A percentile compares a stretch with the other conserved stretches of the same genome.
Conservation (phyloP, 306 rosid species). For the Casuarina equisetifolia region DNA sequence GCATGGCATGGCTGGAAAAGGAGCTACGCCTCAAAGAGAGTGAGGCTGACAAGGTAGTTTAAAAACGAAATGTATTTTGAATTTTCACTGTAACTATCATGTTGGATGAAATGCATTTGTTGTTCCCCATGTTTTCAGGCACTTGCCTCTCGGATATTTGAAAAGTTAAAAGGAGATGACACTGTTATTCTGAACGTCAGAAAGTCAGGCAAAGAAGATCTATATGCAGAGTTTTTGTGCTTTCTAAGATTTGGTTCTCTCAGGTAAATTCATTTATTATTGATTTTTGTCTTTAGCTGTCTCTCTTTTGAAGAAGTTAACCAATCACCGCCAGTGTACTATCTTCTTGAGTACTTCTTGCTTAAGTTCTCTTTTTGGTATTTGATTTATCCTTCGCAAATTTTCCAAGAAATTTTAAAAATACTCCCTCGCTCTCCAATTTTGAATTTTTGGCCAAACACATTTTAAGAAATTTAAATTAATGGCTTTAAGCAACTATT, state of each 20-base stretch:
- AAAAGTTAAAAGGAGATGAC: slow-evolving; percentile 60
- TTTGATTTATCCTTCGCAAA: not conserved
- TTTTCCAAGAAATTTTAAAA: not conserved
- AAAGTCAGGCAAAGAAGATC: slow-evolving; percentile 90
- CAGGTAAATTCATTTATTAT: slow-evolving; percentile 53
- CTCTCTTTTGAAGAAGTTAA: slow-evolving; percentile 9
- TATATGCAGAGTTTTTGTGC: slow-evolving; percentile 79
- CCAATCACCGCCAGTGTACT: not conserved
- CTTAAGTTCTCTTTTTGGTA: not conserved
- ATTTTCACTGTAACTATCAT: slow-evolving; percentile 12
- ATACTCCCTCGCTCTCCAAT: not conserved
- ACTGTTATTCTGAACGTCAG: slow-evolving; percentile 56
- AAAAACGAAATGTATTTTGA: slow-evolving; percentile 22
- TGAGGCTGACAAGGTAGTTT: slow-evolving; percentile 51
- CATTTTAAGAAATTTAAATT: not conserved
- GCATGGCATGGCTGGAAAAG: slow-evolving; percentile 73
- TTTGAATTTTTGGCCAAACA: not conserved
- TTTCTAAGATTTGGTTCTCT: slow-evolving; percentile 68
- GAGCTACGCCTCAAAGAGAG: slow-evolving; percentile 56
- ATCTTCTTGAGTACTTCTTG: slow-evolving; percentile 8
- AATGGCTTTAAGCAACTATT: not conserved
- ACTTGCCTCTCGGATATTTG: slow-evolving; percentile 55
- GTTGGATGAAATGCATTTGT: slow-evolving; percentile 24
- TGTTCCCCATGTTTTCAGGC: slow-evolving; percentile 42
- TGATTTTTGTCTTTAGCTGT: slow-evolving; percentile 3